These are phyloP conservation scores for Aschersonia sp. DNA, from an alignment of 2,329 filamentous ascomycete species.

Conservation along the genomic window DNA sequence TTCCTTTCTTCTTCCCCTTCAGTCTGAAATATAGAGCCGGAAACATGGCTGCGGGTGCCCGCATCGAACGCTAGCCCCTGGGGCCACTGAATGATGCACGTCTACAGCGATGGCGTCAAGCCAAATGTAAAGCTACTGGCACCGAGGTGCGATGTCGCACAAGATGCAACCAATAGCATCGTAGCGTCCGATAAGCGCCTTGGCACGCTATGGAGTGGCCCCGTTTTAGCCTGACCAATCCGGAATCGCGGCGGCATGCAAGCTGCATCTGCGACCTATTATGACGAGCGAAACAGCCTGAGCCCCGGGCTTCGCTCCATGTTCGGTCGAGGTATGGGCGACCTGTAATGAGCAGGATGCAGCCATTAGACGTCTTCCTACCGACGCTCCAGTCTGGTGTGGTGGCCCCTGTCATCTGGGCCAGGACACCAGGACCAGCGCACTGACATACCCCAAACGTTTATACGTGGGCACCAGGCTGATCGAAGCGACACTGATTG, in stretches of 20 bases:
- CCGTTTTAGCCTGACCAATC: background rate
- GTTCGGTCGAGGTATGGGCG: background rate
- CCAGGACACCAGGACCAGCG: background rate
- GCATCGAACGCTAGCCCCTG: background rate
- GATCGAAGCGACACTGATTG: too few species aligned
- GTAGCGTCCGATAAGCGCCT: conserved; percentile 2
- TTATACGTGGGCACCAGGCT: too few species aligned
- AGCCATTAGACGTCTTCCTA: background rate
- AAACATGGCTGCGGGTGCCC: too few species aligned
- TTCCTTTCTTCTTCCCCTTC: too few species aligned
- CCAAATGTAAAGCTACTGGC: background rate
- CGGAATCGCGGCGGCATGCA: background rate
- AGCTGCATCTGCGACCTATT: background rate
- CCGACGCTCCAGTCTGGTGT: background rate
- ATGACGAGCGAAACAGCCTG: background rate
- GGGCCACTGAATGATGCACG: background rate
- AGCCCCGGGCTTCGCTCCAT: background rate
- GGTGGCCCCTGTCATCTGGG: too few species aligned
- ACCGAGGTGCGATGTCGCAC: conserved; percentile 1
- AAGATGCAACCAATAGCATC: conserved; percentile 1
- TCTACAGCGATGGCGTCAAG: background rate
- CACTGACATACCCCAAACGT: background rate
- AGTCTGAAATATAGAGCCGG: too few species aligned
- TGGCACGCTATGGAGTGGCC: background rate
- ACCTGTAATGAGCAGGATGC: background rate